Conservation (phyloP, 2,329 filamentous ascomycete genomes). For the Calonectria leucothoes region DNA sequence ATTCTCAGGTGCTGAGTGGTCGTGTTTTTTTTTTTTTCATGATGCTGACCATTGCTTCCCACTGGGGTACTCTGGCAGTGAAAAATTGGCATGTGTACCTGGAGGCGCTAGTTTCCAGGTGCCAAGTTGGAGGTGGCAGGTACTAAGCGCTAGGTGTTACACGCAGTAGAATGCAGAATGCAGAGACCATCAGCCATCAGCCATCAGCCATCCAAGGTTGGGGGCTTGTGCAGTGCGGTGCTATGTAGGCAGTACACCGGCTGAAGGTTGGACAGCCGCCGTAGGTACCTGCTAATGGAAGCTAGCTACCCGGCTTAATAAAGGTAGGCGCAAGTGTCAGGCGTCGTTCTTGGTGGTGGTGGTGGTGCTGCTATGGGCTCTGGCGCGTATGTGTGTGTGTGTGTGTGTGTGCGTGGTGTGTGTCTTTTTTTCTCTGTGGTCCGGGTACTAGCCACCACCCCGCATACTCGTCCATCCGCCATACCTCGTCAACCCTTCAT, state of each 20-base stretch:
- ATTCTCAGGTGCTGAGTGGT: not conserved
- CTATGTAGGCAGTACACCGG: not conserved
- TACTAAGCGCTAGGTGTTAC: slow-evolving; percentile 14
- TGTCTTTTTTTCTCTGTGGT: not conserved
- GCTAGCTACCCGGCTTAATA: not conserved
- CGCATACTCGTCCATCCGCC: not conserved
- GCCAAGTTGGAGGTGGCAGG: slow-evolving; percentile 16
- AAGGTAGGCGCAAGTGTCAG: slow-evolving; percentile 8
- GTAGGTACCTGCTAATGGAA: not conserved
- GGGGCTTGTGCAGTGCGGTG: not conserved
- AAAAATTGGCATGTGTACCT: not conserved
- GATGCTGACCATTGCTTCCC: not conserved
- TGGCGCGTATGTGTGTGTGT: not conserved
- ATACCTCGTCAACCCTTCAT: not conserved
- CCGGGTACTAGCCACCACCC: slow-evolving; percentile 6
- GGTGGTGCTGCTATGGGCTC: slow-evolving; percentile 9
- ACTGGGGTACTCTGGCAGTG: not conserved
- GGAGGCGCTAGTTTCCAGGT: slow-evolving; percentile 15
- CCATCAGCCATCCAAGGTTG: not conserved
- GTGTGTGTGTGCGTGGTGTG: not conserved
- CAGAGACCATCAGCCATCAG: not conserved
- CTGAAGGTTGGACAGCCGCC: not conserved
- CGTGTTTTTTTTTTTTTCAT: not conserved
- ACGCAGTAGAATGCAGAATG: slow-evolving; percentile 1
- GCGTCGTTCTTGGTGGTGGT: not conserved